Evolutionary conservation across 768 basidiomycete species (phyloP).

Genomic region (Hypholoma sublateritium): DNA sequence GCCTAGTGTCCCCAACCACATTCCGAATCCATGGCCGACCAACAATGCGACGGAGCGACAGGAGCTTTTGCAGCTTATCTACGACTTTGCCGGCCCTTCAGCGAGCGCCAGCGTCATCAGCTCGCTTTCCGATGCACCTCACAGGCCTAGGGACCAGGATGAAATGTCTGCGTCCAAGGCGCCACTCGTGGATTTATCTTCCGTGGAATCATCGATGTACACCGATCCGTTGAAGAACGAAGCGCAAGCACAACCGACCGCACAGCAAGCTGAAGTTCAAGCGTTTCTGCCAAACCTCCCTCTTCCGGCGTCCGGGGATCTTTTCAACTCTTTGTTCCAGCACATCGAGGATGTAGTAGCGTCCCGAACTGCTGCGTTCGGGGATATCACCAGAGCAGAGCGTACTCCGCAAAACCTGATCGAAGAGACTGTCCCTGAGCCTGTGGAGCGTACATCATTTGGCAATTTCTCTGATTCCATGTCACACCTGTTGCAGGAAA

Average conservation of each 20-base stretch:
- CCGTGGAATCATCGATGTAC: slow-evolving; percentile 1
- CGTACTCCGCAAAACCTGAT: background rate
- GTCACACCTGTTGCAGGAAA: slow-evolving; percentile 11
- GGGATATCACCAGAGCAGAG: background rate
- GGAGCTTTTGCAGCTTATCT: slow-evolving; percentile 21
- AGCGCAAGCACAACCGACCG: background rate
- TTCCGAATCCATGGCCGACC: slow-evolving; percentile 22
- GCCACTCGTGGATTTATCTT: slow-evolving; percentile 1
- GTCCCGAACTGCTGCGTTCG: background rate
- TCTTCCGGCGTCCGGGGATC: background rate
- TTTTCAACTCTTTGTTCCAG: slow-evolving; percentile 1
- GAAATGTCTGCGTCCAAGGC: background rate
- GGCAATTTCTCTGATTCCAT: slow-evolving; percentile 3
- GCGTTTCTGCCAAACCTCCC: background rate
- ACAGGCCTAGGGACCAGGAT: background rate
- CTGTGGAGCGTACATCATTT: background rate
- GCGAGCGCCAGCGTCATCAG: slow-evolving; percentile 3
- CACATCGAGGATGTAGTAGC: background rate
- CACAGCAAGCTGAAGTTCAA: background rate
- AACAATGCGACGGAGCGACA: slow-evolving; percentile 19
- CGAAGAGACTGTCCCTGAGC: background rate
- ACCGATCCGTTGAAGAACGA: background rate
- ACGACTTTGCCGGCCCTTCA: slow-evolving; percentile 13
- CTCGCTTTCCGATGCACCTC: background rate
- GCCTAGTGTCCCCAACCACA: slow-evolving; percentile 18